phyloP scores from a whole-genome alignment of 352 stramenopile genomes.

The Phytophthora aleatoria region DNA sequence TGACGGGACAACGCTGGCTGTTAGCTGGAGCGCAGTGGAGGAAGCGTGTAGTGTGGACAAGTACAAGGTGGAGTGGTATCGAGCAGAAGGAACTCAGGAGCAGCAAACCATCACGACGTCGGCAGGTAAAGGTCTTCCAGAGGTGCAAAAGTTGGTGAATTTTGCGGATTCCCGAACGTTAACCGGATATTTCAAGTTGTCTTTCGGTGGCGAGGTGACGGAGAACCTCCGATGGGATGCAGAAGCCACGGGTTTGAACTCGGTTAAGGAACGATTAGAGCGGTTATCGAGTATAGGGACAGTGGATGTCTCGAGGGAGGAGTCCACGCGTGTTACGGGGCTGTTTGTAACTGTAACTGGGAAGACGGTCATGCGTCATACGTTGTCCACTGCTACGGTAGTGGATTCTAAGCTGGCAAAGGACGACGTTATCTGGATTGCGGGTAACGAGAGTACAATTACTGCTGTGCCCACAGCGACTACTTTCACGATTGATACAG shows the following conservation, averaged over 20 bases:
- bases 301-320: constrained; percentile 54
- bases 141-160: constrained; percentile 65
- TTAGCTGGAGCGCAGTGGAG: constrained; percentile 51
- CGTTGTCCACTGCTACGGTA: constrained; percentile 24
- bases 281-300: constrained; percentile 66
- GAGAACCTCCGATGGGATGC: constrained; percentile 83
- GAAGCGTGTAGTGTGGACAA: constrained; percentile 56
- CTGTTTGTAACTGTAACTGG: constrained; percentile 48
- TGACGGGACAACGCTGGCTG: constrained; percentile 57
- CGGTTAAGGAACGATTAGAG: constrained; percentile 72
- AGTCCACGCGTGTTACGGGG: constrained; percentile 49
- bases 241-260: constrained; percentile 53
- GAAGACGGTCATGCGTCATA: constrained; percentile 43
- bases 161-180: constrained; percentile 67
- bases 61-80: constrained; percentile 85
- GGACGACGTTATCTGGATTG: constrained; percentile 60
- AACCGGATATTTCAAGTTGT: constrained; percentile 71
- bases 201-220: constrained; percentile 61
- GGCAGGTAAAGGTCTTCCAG: constrained; percentile 61
- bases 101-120: constrained; percentile 84
- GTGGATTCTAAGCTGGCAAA: constrained; percentile 22
- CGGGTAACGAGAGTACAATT: constrained; percentile 48
- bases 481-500: constrained; percentile 26
- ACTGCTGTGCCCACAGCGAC: background rate
- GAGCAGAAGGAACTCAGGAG: constrained; percentile 50